A percentile compares a stretch with the other conserved stretches of the same genome.
These are phyloP conservation scores for Cladophialophora yegresii DNA, from an alignment of 2,329 filamentous ascomycete genomes.

Conservation along the genomic window DNA sequence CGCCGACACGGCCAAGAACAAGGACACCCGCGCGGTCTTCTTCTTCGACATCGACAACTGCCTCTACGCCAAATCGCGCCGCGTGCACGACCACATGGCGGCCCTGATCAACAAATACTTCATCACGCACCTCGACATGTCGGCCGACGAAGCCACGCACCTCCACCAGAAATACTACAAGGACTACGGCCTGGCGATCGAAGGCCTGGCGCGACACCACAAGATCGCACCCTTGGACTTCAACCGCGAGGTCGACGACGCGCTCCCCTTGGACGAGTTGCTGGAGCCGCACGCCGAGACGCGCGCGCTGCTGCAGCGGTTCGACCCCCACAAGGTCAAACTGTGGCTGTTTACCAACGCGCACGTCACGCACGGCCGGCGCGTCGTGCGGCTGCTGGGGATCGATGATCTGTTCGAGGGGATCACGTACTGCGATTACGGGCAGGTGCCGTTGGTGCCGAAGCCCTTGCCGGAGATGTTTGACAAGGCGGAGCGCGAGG, in stretches of 20 bases:
- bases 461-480: conserved; percentile 86
- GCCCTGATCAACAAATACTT: conserved; percentile 73
- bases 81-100: conserved; percentile 87
- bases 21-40: conserved; percentile 50
- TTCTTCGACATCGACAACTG: conserved; percentile 99
- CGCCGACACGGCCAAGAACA: not conserved
- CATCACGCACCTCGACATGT: conserved; percentile 69
- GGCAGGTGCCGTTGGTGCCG: conserved; percentile 70
- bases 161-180: conserved; percentile 92
- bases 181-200: conserved; percentile 94
- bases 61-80: conserved; percentile 82
- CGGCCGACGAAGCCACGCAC: conserved; percentile 74
- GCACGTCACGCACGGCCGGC: conserved; percentile 80
- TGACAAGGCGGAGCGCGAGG: conserved; percentile 83
- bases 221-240: conserved; percentile 94
- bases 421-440: conserved; percentile 92
- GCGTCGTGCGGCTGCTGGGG: conserved; percentile 77
- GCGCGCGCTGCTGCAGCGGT: conserved; percentile 73
- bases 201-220: conserved; percentile 90
- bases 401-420: conserved; percentile 92
- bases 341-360: conserved; percentile 97
- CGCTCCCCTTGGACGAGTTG: conserved; percentile 80
- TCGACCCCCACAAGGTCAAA: conserved; percentile 80
- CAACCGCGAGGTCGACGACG: conserved; percentile 92
- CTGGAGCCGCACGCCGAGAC: conserved; percentile 77